A percentile compares a stretch with the other conserved stretches of the same genome.
Conservation (phyloP, 805 yeast genomes). For the Lipomyces kockii region DNA sequence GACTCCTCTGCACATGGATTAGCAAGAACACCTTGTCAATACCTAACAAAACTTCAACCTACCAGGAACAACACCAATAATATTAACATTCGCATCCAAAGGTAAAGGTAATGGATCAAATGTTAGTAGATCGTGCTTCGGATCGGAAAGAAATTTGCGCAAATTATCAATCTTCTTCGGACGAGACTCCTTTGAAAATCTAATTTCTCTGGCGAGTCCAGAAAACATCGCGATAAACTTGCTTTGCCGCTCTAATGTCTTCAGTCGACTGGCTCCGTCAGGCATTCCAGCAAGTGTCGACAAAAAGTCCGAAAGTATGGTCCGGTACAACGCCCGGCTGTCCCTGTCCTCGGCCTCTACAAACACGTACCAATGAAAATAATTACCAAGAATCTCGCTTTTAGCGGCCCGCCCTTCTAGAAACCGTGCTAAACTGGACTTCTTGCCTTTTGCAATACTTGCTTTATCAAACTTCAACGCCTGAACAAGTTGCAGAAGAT, state of each 20-base stretch:
- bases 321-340: conserved; percentile 51
- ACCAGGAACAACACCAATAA: conserved; percentile 72
- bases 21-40: background rate
- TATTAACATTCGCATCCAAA: conserved; percentile 74
- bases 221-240: conserved; percentile 70
- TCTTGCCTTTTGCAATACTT: conserved; percentile 29
- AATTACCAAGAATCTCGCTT: conserved; percentile 73
- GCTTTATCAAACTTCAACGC: conserved; percentile 76
- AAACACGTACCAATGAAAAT: conserved; percentile 87
- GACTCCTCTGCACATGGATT: conserved; percentile 56
- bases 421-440: conserved; percentile 55
- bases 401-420: conserved; percentile 71
- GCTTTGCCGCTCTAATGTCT: conserved; percentile 61
- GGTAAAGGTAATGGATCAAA: conserved; percentile 73
- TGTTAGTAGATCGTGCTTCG: conserved; percentile 47
- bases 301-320: conserved; percentile 54
- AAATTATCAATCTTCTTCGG: conserved; percentile 73
- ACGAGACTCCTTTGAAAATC: conserved; percentile 73
- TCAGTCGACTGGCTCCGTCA: conserved; percentile 41
- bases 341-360: conserved; percentile 80
- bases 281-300: conserved; percentile 44
- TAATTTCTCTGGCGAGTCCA: conserved; percentile 65
- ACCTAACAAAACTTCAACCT: background rate
- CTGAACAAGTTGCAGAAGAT: conserved; percentile 86
- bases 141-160: conserved; percentile 59